Base-by-base conservation (phyloP, 495 filamentous ascomycete genomes). In the Penicillium ochrochloron region DNA sequence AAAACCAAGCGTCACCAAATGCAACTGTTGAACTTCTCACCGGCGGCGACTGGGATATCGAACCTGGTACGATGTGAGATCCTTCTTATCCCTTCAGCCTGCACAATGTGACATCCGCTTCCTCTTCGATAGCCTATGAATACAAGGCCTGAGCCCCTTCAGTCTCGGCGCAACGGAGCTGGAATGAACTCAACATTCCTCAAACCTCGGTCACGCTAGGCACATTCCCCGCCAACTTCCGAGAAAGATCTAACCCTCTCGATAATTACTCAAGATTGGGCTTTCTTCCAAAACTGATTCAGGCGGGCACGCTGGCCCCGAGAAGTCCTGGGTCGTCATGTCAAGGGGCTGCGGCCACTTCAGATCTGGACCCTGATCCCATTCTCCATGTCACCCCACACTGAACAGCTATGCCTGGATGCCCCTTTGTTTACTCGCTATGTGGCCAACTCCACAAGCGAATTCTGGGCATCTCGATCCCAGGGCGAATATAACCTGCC, bases 131-230 rank as follows among this genome's bases (percentile, higher is more conserved):
- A 53, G 14, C 7, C 12, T 2, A n/a, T 21, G 33, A 39, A 33
- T 31, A 10, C 31, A 14, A 46, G 46, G 41, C 17, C 23, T 57
- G 46, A n/a, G 37, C n/a, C 14, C 41, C 37, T 41, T 23, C 35
- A 29, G 46, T 63, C 19, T 46, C 62, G 25, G n/a, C 31, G 67
- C 23, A 21, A 64, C 60, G 35, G 9, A 33, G 17, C 14, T 11
- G 57, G 64, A 71, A 73, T 71, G 68, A 23, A 34, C 39, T 59
- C 39, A 53, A 33, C 70, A 71, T 73, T 73, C 70, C 66, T 56
- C 19, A 56, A 33, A 14, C 14, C 34, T 42, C 8, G 11, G 39
- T 53, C 29, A 31, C 48, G 19, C 59, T 46, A 64, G 64, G 35
- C 21, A 46, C 66, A 73, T 73, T 73, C 68, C 39, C 39, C 42